A percentile compares a stretch with the other conserved stretches of the same genome.
These are phyloP conservation scores for Wickerhamiella hasegawae DNA, from an alignment of 805 yeast species.

Conservation along the genomic window DNA sequence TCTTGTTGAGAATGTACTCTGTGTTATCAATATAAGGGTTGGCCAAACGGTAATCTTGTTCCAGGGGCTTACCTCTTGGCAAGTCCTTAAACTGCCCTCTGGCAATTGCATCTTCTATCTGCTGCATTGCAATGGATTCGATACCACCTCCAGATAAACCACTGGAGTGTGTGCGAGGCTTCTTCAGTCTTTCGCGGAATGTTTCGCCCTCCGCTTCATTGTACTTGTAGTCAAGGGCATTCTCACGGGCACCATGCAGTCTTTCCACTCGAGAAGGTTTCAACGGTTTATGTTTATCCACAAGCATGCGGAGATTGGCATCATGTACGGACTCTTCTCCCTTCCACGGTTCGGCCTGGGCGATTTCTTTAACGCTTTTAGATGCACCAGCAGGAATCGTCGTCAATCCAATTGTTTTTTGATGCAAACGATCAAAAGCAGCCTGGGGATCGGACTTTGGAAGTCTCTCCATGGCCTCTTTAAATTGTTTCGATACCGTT, in stretches of 20 bases:
- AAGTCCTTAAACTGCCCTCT: conserved; percentile 53
- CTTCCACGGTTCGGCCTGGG: conserved; percentile 39
- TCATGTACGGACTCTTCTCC: conserved; percentile 37
- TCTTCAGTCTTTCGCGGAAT: conserved; percentile 9
- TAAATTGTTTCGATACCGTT: too few relatives aligned
- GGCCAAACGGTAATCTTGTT: conserved; percentile 23
- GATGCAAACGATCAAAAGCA: conserved; percentile 26
- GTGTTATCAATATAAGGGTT: conserved; percentile 48
- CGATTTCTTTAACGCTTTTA: conserved; percentile 31
- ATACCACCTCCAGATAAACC: conserved; percentile 22
- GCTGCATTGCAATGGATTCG: conserved; percentile 54
- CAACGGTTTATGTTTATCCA: conserved; percentile 33
- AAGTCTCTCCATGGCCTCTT: too few relatives aligned
- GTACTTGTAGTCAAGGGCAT: conserved; percentile 45
- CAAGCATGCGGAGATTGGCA: conserved; percentile 36
- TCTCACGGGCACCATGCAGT: conserved; percentile 45
- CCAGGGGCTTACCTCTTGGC: conserved; percentile 48
- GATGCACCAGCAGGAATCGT: conserved; percentile 31
- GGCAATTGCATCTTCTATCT: conserved; percentile 56
- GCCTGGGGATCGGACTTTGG: too few relatives aligned
- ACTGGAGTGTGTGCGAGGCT: conserved; percentile 3
- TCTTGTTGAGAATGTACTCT: conserved; percentile 66
- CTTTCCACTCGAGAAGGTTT: conserved; percentile 22
- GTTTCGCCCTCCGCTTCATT: conserved; percentile 22
- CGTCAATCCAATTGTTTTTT: conserved; percentile 26